A percentile compares a stretch with the other conserved stretches of the same genome.
Conservation (phyloP, 805 yeast species). For the Blastobotrys mokoenaii region DNA sequence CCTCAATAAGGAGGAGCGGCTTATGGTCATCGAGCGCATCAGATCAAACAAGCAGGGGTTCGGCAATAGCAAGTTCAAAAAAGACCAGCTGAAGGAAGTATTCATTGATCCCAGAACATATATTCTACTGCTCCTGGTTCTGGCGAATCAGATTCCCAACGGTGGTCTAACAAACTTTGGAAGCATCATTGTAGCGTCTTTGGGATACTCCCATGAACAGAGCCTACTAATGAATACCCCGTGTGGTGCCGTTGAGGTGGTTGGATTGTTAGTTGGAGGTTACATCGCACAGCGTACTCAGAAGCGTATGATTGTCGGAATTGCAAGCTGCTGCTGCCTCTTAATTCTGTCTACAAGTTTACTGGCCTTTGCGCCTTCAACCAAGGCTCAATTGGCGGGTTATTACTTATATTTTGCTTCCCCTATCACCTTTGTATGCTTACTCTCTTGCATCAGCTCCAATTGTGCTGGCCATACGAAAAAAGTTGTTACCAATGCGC, state of each 20-base stretch:
- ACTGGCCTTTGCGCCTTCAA: conserved; percentile 12
- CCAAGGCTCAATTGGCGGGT: conserved; percentile 14
- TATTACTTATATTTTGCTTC: conserved; percentile 7
- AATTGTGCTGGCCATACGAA: conserved; percentile 72
- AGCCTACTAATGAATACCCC: conserved; percentile 12
- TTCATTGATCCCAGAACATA: conserved; percentile 42
- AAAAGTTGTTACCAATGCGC: conserved; percentile 50
- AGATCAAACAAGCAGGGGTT: conserved; percentile 49
- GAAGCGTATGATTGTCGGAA: conserved; percentile 28
- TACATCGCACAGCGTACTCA: conserved; percentile 5
- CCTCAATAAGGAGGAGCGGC: conserved; percentile 37
- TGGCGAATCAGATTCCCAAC: conserved; percentile 37
- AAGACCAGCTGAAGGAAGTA: conserved; percentile 45
- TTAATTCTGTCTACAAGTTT: conserved; percentile 31
- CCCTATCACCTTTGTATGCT: conserved; percentile 7
- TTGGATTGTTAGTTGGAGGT: conserved; percentile 5
- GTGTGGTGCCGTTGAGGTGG: conserved; percentile 10
- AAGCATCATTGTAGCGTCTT: conserved; percentile 28
- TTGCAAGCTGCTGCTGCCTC: conserved; percentile 40
- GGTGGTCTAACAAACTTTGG: conserved; percentile 48
- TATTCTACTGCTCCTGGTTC: conserved; percentile 35
- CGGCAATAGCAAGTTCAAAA: conserved; percentile 46
- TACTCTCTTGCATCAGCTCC: conserved; percentile 19
- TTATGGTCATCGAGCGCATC: conserved; percentile 43
- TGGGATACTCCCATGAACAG: conserved; percentile 7